These are phyloP conservation scores for Solanum virginianum DNA, from an alignment of 257 asterid species.

Conservation along the genomic window DNA sequence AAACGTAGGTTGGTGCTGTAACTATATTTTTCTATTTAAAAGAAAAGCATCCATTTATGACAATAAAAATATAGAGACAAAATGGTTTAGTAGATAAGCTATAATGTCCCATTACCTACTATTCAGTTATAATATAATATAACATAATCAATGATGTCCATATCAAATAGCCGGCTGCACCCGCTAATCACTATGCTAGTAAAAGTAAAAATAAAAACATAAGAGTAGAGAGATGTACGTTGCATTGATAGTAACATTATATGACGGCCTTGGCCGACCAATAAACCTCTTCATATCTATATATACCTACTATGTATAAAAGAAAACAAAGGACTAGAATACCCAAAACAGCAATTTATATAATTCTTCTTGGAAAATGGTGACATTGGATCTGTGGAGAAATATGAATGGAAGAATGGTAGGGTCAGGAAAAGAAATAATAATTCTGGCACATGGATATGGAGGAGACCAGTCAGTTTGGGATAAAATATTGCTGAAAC, in stretches of 20 bases:
- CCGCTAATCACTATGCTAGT: background rate
- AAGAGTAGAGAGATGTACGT: background rate
- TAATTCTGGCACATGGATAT: constrained; percentile 70
- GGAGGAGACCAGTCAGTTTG: constrained; percentile 78
- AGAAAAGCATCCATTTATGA: background rate
- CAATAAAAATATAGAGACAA: background rate
- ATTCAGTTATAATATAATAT: background rate
- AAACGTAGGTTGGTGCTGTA: background rate
- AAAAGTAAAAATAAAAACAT: background rate
- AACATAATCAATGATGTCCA: background rate
- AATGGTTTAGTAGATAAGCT: background rate
- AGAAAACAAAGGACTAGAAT: background rate
- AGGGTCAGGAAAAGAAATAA: constrained; percentile 51
- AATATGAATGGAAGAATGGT: constrained; percentile 48
- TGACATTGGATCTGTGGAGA: constrained; percentile 9
- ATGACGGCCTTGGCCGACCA: background rate
- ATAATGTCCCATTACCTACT: background rate
- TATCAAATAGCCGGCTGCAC: background rate
- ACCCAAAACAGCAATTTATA: background rate
- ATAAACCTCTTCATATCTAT: background rate
- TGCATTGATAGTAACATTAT: background rate
- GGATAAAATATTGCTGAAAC: constrained; percentile 40
- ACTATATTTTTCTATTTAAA: background rate
- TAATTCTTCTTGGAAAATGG: background rate
- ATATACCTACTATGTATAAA: background rate